Conservation (phyloP, 1,284 basidiomycete genomes). For the Anthracocystis panici-leucophaei region DNA sequence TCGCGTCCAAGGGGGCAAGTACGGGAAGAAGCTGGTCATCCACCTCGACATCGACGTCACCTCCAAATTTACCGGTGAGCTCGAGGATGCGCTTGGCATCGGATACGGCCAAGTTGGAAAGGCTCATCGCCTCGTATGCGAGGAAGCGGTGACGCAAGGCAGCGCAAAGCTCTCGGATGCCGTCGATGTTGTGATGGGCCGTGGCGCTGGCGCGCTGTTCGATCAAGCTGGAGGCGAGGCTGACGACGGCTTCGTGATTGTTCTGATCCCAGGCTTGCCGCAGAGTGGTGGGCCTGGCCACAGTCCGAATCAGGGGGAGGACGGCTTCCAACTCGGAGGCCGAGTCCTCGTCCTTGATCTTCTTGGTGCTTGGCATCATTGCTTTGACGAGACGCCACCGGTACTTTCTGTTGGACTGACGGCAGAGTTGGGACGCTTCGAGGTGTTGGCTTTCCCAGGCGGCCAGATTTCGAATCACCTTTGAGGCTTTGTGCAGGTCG, state of each 20-base stretch:
- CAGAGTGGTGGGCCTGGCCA: constrained; percentile 6
- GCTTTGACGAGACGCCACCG: background rate
- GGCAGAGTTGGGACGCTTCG: background rate
- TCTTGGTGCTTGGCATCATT: background rate
- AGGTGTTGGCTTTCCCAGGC: background rate
- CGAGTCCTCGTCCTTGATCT: background rate
- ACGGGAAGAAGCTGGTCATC: constrained; percentile 3
- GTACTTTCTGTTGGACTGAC: background rate
- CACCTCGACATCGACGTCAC: constrained; percentile 14
- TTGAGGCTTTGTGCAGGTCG: background rate
- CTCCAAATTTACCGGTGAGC: constrained; percentile 6
- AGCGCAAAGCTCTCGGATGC: constrained; percentile 10
- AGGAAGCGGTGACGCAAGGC: constrained; percentile 10
- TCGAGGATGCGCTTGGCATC: constrained; percentile 12
- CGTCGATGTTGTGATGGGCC: constrained; percentile 9
- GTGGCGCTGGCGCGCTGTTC: constrained; percentile 12
- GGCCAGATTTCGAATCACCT: background rate
- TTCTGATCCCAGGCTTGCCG: constrained; percentile 10
- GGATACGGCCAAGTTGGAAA: constrained; percentile 3
- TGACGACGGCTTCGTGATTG: constrained; percentile 8
- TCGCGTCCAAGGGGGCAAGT: background rate
- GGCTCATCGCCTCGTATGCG: constrained; percentile 15
- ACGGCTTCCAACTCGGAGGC: background rate
- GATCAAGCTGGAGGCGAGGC: constrained; percentile 14
- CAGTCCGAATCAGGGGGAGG: background rate